These are phyloP conservation scores for Fragaria iinumae DNA, from an alignment of 306 rosid species.

Conservation along the genomic window DNA sequence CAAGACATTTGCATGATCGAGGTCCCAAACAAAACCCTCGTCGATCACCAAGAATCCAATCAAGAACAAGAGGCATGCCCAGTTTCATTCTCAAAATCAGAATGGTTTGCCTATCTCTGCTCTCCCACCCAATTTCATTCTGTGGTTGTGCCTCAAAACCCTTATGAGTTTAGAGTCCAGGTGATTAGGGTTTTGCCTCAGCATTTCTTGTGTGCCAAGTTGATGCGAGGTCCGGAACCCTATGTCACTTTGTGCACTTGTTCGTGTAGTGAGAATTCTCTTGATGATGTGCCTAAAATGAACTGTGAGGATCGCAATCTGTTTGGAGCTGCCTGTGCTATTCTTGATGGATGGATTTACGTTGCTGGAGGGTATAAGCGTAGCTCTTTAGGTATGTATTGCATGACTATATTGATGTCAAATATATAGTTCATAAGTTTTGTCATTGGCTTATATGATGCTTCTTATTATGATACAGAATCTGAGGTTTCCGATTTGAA, in stretches of 20 bases:
- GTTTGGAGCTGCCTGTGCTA: background rate
- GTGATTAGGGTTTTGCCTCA: background rate
- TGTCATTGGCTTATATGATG: too few relatives aligned
- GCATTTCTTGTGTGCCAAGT: constrained; percentile 17
- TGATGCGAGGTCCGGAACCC: background rate
- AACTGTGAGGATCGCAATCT: background rate
- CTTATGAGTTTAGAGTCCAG: background rate
- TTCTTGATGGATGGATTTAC: constrained; percentile 13
- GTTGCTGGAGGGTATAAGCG: constrained; percentile 17
- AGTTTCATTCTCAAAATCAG: background rate
- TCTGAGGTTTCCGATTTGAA: background rate
- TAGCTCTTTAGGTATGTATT: background rate
- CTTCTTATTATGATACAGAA: background rate
- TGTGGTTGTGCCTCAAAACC: constrained; percentile 5
- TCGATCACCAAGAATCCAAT: background rate
- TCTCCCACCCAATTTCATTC: constrained; percentile 10
- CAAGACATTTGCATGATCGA: constrained; percentile 13
- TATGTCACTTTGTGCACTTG: constrained; percentile 4
- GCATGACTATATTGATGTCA: background rate
- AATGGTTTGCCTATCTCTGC: constrained; percentile 14
- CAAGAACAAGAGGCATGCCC: background rate
- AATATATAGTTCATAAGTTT: too few relatives aligned
- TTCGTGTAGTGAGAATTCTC: background rate
- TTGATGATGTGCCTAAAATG: constrained; percentile 13
- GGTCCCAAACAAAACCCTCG: background rate